Conservation (phyloP, 352 stramenopile species). For the Stephanocyclus meneghinianus region DNA sequence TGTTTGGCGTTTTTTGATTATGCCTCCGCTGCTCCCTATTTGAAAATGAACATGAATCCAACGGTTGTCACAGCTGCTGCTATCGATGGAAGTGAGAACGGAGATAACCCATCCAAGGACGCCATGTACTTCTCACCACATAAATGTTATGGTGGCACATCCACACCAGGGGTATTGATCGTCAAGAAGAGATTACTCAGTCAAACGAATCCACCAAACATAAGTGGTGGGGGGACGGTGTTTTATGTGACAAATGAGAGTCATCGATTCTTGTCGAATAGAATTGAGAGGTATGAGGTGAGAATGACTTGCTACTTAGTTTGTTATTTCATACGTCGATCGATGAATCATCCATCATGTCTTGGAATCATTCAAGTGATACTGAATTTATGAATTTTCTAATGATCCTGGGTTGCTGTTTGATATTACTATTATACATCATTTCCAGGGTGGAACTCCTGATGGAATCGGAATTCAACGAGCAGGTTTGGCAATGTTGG, state of each 20-base stretch:
- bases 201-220: constrained; percentile 68
- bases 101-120: constrained; percentile 84
- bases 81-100: not conserved
- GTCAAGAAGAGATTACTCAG: constrained; percentile 87
- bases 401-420: not conserved
- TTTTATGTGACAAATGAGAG: constrained; percentile 88
- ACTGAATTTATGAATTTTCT: not conserved
- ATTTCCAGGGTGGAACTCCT: constrained; percentile 86
- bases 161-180: constrained; percentile 91
- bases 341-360: too few species aligned
- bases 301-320: not conserved
- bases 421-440: not conserved
- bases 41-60: constrained; percentile 94
- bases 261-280: constrained; percentile 89
- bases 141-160: constrained; percentile 93
- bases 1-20: constrained; percentile 95
- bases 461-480: constrained; percentile 92
- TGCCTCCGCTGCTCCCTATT: constrained; percentile 90
- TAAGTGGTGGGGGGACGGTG: constrained; percentile 78
- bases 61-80: constrained; percentile 12
- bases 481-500: constrained; percentile 88
- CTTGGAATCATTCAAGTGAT: too few species aligned
- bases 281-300: constrained; percentile 90
- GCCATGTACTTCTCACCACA: constrained; percentile 94
- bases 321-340: too few species aligned